Conservation (phyloP, 2,329 filamentous ascomycete genomes). For the Aschersonia sp. region DNA sequence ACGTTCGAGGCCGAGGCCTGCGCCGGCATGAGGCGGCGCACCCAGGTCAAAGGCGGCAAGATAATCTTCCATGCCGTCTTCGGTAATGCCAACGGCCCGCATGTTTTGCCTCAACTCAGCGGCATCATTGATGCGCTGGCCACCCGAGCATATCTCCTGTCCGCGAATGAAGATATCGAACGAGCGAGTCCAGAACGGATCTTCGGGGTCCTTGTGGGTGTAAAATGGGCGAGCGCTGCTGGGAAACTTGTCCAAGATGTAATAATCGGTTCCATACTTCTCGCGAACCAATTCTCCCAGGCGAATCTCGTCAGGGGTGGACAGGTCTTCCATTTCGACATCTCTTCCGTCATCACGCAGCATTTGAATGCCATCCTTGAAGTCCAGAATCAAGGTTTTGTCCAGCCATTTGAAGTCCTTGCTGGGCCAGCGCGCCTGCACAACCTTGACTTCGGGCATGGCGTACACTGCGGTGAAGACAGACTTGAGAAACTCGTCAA, state of each 20-base stretch:
- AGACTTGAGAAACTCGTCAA: conserved; percentile 70
- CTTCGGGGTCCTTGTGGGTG: conserved; percentile 66
- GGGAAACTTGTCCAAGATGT: conserved; percentile 89
- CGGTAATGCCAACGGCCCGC: conserved; percentile 59
- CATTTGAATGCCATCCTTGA: conserved; percentile 66
- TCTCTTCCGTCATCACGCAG: conserved; percentile 73
- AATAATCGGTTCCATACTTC: conserved; percentile 82
- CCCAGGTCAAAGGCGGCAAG: conserved; percentile 79
- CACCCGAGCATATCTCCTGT: conserved; percentile 84
- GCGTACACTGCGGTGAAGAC: conserved; percentile 36
- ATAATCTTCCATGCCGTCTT: conserved; percentile 80
- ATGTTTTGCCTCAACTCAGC: conserved; percentile 64
- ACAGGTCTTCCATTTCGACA: conserved; percentile 61
- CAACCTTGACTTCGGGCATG: conserved; percentile 56
- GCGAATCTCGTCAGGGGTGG: conserved; percentile 74
- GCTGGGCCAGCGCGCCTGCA: conserved; percentile 76
- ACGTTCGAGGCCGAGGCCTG: conserved; percentile 80
- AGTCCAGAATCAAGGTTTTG: conserved; percentile 68
- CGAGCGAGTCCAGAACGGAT: conserved; percentile 68
- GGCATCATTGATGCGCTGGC: conserved; percentile 82
- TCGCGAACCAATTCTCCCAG: conserved; percentile 75
- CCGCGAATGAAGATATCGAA: conserved; percentile 92
- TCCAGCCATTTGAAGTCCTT: conserved; percentile 80
- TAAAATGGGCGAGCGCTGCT: conserved; percentile 77
- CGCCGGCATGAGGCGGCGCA: conserved; percentile 78